These are phyloP conservation scores for Alternaria brassicicola DNA, from an alignment of 2,329 filamentous ascomycete species.

Conservation along the genomic window DNA sequence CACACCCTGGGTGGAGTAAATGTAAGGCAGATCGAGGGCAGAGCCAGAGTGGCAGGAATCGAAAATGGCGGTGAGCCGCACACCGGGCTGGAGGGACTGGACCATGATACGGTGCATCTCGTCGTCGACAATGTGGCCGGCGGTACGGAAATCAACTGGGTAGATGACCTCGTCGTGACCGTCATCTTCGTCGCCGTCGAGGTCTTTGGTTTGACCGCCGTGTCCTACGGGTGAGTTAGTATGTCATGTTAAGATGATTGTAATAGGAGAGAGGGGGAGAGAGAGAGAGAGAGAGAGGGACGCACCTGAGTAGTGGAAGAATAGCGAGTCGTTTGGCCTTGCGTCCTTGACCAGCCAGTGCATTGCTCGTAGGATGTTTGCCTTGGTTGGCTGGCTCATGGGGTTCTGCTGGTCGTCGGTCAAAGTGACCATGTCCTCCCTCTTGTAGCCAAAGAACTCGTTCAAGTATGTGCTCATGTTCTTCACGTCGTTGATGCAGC, in stretches of 20 bases:
- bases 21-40: slow-evolving; percentile 76
- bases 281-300: slow-evolving; percentile 14
- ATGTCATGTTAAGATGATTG: background rate
- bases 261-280: slow-evolving; percentile 14
- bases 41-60: slow-evolving; percentile 83
- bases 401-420: slow-evolving; percentile 97
- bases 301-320: slow-evolving; percentile 95
- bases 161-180: slow-evolving; percentile 86
- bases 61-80: slow-evolving; percentile 82
- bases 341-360: slow-evolving; percentile 97
- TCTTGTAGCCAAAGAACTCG: slow-evolving; percentile 87
- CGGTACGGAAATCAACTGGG: slow-evolving; percentile 78
- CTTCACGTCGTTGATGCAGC: slow-evolving; percentile 96
- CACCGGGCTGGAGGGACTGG: slow-evolving; percentile 75
- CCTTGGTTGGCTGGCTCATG: slow-evolving; percentile 95
- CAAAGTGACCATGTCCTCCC: slow-evolving; percentile 95
- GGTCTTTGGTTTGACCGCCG: slow-evolving; percentile 79
- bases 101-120: slow-evolving; percentile 85
- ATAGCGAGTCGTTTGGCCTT: slow-evolving; percentile 88
- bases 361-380: slow-evolving; percentile 94
- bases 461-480: slow-evolving; percentile 95
- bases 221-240: slow-evolving; percentile 62
- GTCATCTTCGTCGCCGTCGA: slow-evolving; percentile 80
- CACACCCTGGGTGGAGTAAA: slow-evolving; percentile 80
- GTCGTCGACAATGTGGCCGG: slow-evolving; percentile 83